Base-by-base conservation (phyloP, 805 yeast species). In the Starmerella stigmatis region DNA sequence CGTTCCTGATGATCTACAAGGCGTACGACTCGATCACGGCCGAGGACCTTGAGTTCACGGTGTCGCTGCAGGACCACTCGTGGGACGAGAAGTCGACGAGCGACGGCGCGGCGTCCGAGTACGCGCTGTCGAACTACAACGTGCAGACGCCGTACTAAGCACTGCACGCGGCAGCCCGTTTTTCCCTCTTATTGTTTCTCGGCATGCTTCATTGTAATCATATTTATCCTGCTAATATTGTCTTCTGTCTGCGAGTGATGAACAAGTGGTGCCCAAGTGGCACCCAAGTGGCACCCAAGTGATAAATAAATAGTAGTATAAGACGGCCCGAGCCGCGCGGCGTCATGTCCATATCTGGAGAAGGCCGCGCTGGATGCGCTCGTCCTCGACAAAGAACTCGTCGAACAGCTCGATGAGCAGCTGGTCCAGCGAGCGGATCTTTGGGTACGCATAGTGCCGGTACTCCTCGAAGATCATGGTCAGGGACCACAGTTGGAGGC, bases 381-480 rank as follows among this genome's bases (percentile, higher is more conserved):
- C 71, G 36, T 70, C 62, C 13, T 68, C 70, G n/a, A 83, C 75
- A 45, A 74, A 79, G 4, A 65, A 59, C 42, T 78, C 83, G 56
- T 86, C 81, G 60, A 82, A 89, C 69, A 86, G 69, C 64, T 92
- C 98, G 48, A 89, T 89, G 57, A 89, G 82, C 61, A 89, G 96
- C 62, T 86, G 96, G 64, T 92, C 98, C 68, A 92, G 70, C 13
- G 96, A 94, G 52, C 98, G 71, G 46, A 86, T 92, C 63, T 92
- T 92, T 9, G 98, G 98, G 43, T 81, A 81, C 7, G 97, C 94
- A 67, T 86, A 92, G 57, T 89, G 73, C 48, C 98, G 69, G 65
- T 92, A 92, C 60, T 92, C 98, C 57, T 92, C 97, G 59, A 92
- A 86, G 16, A 89, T 92, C 77, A 89, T 83, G 2, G 95, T 81